Base-by-base conservation (phyloP, 192 early-diverging fungal species). In the Geranomyces variabilis region DNA sequence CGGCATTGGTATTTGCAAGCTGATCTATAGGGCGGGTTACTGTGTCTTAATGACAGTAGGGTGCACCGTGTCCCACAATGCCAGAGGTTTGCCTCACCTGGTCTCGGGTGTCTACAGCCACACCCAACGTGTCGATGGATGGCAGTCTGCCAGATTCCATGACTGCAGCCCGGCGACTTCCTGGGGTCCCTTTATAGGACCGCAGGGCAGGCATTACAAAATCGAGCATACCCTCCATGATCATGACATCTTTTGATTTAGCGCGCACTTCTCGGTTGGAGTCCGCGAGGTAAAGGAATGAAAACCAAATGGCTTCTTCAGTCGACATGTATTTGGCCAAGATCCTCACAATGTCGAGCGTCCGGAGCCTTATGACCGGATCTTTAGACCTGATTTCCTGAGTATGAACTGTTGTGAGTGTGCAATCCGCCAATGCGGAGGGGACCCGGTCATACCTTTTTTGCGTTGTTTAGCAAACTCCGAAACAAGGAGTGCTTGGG, bases 291-390 rank as follows among this genome's bases (percentile, higher is more conserved):
- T 78, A 82, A 12, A 74, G 58, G 73, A 81, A 81, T 14, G 66
- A 70, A 69, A 81, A 87, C 68, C 67, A 74, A 65, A 87, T 77
- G 41, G 70, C 70, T 53, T 87, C 85, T 34, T 85, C 85, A 41
- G 68, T 44, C 29, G 71, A 70, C 63, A 84, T 47, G 66, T 75
- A 69, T 59, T 83, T 81, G 1, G 74, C 58, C 47, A 87, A 79
- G 24, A 85, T 80, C 33, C 69, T 63, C 57, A 83, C 77, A n/a
- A 81, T 78, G 31, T 69, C 51, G 4, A 87, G 55, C 1, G 79
- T 51, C 12, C 79, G 72, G 21, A 79, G 19, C n/a, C 85, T 75
- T n/a, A 77, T 22, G 12, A 49, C 30, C 8, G 71, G 55, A 63
- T 81, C 67, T 59, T 83, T 83, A 1, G 77, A 77, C 61, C 75